A percentile compares a stretch with the other conserved stretches of the same genome.
Evolutionary conservation across 176 grass and related monocot genomes (phyloP).

Genomic region (barley (Hordeum vulgare)): MorexV3_pseudomolecules_assembly NC_058524.1:547336956-547337455

Average conservation of each 20-base stretch:
- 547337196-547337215: slow-evolving; percentile 10
- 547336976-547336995: not conserved
- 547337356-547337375: not conserved
- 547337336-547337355: not conserved
- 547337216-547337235: slow-evolving; percentile 25
- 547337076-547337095: not conserved
- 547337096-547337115: no score
- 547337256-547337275: not conserved
- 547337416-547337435: not conserved
- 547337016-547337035: slow-evolving; percentile 22
- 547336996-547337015: slow-evolving; percentile 2
- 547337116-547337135: no score
- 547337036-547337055: slow-evolving; percentile 1
- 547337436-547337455: not conserved
- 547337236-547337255: not conserved
- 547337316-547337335: not conserved
- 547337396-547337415: not conserved
- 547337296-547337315: not conserved
- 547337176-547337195: not conserved
- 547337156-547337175: not conserved
- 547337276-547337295: slow-evolving; percentile 24
- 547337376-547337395: not conserved
- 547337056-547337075: slow-evolving; percentile 5
- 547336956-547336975: not conserved
- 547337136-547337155: no score